Percentiles rank a stretch among this genome's conserved stretches.
Evolutionary conservation across 208 protist genomes (phyloP).

Genomic region (Giardia duodenalis): DNA sequence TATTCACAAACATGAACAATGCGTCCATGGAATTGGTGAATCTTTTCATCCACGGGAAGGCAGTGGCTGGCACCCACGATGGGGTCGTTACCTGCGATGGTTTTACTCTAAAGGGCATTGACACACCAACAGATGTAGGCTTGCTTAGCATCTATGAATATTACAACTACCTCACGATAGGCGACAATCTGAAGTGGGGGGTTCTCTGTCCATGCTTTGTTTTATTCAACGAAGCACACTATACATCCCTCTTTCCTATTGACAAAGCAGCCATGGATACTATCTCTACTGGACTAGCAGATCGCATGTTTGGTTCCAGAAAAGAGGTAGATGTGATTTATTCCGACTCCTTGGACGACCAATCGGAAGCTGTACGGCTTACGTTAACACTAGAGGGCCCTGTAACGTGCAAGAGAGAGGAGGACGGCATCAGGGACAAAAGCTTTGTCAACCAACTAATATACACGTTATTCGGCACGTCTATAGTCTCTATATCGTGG

Average conservation of each 20-base stretch:
- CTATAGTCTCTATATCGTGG: not conserved
- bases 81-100: not conserved
- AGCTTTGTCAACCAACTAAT: not conserved
- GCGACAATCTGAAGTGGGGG: not conserved
- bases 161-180: not conserved
- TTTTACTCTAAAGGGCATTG: not conserved
- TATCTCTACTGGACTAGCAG: not conserved
- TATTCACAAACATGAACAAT: conserved; percentile 11
- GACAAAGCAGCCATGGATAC: not conserved
- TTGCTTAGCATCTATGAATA: conserved; percentile 18
- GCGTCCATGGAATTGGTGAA: not conserved
- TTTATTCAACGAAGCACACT: conserved; percentile 24
- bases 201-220: not conserved
- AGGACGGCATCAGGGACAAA: not conserved
- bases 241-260: conserved; percentile 10
- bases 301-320: not conserved
- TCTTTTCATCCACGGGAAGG: not conserved
- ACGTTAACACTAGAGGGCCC: not conserved
- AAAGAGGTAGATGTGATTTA: not conserved
- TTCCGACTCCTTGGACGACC: not conserved
- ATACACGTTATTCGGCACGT: not conserved
- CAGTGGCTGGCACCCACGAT: not conserved
- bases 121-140: not conserved
- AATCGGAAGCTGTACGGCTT: not conserved
- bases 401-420: not conserved